Conservation (phyloP, 2,329 filamentous ascomycete species). For the Pezicula carpinea region DNA sequence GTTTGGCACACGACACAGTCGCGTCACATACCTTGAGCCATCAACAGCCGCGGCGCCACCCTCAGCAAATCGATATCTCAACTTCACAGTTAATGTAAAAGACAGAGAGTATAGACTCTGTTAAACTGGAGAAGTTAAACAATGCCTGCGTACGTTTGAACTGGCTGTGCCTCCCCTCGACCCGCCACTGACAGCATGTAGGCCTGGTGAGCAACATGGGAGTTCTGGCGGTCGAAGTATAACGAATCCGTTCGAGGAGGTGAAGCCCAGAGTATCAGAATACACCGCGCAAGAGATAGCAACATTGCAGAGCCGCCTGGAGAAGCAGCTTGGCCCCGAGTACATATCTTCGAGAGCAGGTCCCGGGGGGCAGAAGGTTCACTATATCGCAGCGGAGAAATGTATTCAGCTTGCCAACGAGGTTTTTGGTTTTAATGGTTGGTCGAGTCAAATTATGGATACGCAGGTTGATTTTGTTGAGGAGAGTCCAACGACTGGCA, state of each 20-base stretch:
- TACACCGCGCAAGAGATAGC: conserved; percentile 91
- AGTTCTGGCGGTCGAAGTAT: conserved; percentile 35
- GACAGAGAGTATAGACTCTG: conserved; percentile 1
- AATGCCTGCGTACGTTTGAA: conserved; percentile 42
- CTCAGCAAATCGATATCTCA: conserved; percentile 6
- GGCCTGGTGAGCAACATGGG: conserved; percentile 63
- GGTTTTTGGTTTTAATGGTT: conserved; percentile 95
- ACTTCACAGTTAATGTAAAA: conserved; percentile 13
- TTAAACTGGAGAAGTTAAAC: conserved; percentile 11
- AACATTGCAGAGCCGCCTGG: conserved; percentile 77
- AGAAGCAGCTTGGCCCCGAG: conserved; percentile 92
- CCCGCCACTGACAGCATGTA: conserved; percentile 30
- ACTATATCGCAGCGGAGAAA: conserved; percentile 95
- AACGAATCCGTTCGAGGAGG: conserved; percentile 78
- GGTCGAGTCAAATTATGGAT: conserved; percentile 93
- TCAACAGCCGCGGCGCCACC: conserved; percentile 3
- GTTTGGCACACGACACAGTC: background rate
- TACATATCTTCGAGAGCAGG: conserved; percentile 87
- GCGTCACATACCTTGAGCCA: conserved; percentile 4
- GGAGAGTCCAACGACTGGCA: conserved; percentile 72
- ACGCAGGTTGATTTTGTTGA: conserved; percentile 95
- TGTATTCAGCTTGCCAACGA: conserved; percentile 93
- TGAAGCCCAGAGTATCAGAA: conserved; percentile 61
- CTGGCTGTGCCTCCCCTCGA: background rate
- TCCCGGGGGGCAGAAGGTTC: conserved; percentile 78